Percentiles rank a stretch among this genome's conserved stretches.
These are phyloP conservation scores for Chalciporus sphaerocephalus DNA, from an alignment of 768 basidiomycete genomes.

Conservation along the genomic window DNA sequence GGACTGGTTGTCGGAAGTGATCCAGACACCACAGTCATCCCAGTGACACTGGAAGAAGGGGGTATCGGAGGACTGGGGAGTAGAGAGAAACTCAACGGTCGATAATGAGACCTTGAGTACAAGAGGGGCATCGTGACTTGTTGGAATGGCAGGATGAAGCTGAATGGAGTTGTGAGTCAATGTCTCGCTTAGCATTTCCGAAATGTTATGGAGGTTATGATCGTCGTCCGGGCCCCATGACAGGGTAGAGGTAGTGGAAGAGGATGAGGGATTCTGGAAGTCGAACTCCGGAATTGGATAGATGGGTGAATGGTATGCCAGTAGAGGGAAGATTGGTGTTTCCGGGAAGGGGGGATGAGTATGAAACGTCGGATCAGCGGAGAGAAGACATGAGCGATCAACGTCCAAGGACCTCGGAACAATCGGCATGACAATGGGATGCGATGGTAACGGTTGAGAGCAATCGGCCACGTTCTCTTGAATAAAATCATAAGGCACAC, in stretches of 20 bases:
- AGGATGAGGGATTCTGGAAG: background rate
- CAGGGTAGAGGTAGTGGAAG: too few species aligned
- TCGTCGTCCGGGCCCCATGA: too few species aligned
- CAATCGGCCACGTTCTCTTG: background rate
- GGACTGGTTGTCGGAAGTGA: constrained; percentile 8
- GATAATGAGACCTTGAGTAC: constrained; percentile 5
- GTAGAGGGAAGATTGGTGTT: background rate
- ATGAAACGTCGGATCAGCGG: background rate
- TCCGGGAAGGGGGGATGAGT: background rate
- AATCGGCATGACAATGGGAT: constrained; percentile 4
- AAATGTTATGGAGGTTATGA: too few species aligned
- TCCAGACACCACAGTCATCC: constrained; percentile 16
- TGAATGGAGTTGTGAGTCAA: background rate
- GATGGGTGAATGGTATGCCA: background rate
- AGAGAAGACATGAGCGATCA: background rate
- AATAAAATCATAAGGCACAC: background rate
- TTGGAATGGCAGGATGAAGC: background rate
- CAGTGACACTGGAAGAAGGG: constrained; percentile 21
- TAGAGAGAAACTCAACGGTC: constrained; percentile 7
- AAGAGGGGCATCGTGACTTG: background rate
- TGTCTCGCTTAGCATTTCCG: background rate
- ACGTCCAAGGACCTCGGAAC: background rate
- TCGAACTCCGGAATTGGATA: background rate
- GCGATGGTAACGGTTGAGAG: background rate
- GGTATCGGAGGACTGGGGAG: background rate